Percentiles rank a stretch among this genome's conserved stretches.
Evolutionary conservation across 441 rosid genomes (phyloP).

Genomic region (Croton setiger): DNA sequence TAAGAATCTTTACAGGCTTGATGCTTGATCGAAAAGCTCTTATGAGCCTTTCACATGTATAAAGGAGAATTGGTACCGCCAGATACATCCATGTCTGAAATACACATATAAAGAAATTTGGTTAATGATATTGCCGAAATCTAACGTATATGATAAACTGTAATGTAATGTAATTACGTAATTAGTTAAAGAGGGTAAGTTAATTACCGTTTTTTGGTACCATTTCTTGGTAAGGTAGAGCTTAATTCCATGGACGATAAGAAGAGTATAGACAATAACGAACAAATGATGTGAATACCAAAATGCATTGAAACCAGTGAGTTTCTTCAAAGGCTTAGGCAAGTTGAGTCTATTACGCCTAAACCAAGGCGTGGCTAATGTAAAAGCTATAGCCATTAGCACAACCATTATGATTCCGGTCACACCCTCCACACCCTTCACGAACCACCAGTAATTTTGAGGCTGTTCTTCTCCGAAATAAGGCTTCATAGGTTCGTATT

Average conservation of each 20-base stretch:
- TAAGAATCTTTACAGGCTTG: conserved; percentile 70
- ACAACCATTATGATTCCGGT: conserved; percentile 78
- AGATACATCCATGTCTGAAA: conserved; percentile 95
- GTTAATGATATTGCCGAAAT: too few species aligned
- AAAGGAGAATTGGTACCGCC: conserved; percentile 68
- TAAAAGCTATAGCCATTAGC: conserved; percentile 79
- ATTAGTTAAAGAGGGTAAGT: background rate
- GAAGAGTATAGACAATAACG: conserved; percentile 70
- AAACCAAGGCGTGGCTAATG: conserved; percentile 85
- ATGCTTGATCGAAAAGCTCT: conserved; percentile 84
- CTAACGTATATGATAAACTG: too few species aligned
- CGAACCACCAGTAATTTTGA: conserved; percentile 64
- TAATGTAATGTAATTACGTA: too few species aligned
- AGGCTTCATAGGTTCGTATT: conserved; percentile 50
- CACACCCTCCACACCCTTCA: conserved; percentile 69
- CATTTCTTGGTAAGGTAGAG: conserved; percentile 71
- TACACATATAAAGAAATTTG: background rate
- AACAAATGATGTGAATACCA: conserved; percentile 92
- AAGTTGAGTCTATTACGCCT: conserved; percentile 70
- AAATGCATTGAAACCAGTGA: conserved; percentile 88
- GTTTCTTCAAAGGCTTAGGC: conserved; percentile 61
- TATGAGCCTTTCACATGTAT: conserved; percentile 62
- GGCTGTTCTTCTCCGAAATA: conserved; percentile 67
- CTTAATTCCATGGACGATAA: conserved; percentile 66
- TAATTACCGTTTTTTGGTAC: conserved; percentile 75